Conservation (phyloP, 768 basidiomycete species). For the Phaeotremella skinneri region DNA sequence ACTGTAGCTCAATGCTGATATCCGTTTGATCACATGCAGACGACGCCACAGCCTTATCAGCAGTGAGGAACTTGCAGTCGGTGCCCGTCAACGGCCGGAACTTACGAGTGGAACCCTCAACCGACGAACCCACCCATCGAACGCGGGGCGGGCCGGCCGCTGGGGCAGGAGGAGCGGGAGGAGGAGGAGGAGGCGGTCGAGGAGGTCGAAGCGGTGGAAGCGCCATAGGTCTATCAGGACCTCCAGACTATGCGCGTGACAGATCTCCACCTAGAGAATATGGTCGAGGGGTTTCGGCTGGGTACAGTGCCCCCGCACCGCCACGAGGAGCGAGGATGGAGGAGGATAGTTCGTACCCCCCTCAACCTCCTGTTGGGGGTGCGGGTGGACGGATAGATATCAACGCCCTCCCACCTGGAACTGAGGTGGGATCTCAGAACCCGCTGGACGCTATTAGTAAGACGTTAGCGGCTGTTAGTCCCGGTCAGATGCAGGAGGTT, state of each 20-base stretch:
- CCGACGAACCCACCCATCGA: constrained; percentile 43
- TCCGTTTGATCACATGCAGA: constrained; percentile 54
- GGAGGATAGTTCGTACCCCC: background rate
- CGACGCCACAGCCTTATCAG: constrained; percentile 91
- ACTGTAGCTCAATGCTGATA: background rate
- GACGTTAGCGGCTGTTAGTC: constrained; percentile 77
- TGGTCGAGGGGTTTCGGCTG: constrained; percentile 8
- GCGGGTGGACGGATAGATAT: constrained; percentile 51
- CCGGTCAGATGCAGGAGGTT: constrained; percentile 83
- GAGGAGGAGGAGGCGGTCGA: constrained; percentile 22
- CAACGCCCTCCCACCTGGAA: constrained; percentile 69
- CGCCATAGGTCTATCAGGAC: background rate
- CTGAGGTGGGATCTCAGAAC: constrained; percentile 68
- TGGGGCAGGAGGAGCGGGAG: constrained; percentile 11
- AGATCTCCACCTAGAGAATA: constrained; percentile 16
- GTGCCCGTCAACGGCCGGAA: constrained; percentile 88
- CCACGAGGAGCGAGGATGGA: constrained; percentile 1
- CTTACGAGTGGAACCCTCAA: constrained; percentile 77
- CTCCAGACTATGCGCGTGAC: constrained; percentile 2
- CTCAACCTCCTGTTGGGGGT: constrained; percentile 2
- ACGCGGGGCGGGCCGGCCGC: constrained; percentile 12
- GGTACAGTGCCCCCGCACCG: constrained; percentile 6
- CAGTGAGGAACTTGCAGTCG: constrained; percentile 92
- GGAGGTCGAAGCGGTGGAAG: constrained; percentile 20
- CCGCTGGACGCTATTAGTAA: constrained; percentile 80